Percentiles rank a stretch among this genome's conserved stretches.
These are phyloP conservation scores for Kingdonia uniflora DNA, from an alignment of 164 flowering plant genomes.

Conservation along the genomic window DNA sequence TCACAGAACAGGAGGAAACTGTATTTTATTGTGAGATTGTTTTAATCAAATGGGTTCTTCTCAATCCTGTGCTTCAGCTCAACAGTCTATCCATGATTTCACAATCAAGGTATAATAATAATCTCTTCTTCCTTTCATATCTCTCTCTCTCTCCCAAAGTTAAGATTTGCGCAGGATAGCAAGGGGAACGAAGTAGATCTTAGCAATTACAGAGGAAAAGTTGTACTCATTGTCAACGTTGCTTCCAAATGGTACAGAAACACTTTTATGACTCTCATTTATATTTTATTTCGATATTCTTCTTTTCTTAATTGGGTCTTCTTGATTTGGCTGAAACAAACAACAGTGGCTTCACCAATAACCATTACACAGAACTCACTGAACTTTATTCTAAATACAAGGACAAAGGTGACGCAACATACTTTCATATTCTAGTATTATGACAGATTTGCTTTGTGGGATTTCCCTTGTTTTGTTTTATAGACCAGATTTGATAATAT, in stretches of 20 bases:
- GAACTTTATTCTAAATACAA: slow-evolving; percentile 66
- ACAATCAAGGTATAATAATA: slow-evolving; percentile 84
- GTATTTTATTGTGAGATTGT: too few relatives aligned
- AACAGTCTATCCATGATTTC: slow-evolving; percentile 55
- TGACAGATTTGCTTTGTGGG: too few relatives aligned
- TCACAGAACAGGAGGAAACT: too few relatives aligned
- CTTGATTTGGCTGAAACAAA: slow-evolving; percentile 6
- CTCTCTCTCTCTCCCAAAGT: neutral
- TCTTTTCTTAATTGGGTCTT: neutral
- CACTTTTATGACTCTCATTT: neutral
- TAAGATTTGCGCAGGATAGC: slow-evolving; percentile 36
- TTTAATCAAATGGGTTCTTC: slow-evolving; percentile 13
- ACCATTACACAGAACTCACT: slow-evolving; percentile 69
- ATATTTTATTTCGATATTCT: too few relatives aligned
- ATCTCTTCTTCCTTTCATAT: neutral
- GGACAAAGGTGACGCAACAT: slow-evolving; percentile 38
- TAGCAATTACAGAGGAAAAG: slow-evolving; percentile 61
- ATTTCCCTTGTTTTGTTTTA: too few relatives aligned
- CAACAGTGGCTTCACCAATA: slow-evolving; percentile 60
- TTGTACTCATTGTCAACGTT: slow-evolving; percentile 75
- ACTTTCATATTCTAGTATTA: neutral
- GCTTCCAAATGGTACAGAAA: slow-evolving; percentile 76
- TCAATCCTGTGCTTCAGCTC: neutral
- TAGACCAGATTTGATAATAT: too few relatives aligned
- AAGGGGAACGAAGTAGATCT: slow-evolving; percentile 61